These are phyloP conservation scores for Amauroascus verrucosus DNA, from an alignment of 2,329 filamentous ascomycete species.

Conservation along the genomic window DNA sequence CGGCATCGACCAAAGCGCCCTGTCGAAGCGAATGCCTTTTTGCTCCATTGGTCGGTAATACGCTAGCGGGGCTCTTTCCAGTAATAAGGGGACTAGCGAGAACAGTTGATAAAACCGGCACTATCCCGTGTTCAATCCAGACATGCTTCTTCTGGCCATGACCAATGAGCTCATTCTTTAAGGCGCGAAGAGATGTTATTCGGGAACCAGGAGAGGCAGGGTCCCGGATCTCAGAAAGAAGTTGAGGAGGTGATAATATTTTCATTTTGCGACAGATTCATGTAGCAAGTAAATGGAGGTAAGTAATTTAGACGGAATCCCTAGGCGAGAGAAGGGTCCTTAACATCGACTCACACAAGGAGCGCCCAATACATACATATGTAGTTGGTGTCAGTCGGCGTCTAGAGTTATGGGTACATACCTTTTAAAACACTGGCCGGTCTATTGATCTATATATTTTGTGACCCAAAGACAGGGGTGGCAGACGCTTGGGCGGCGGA, in stretches of 20 bases:
- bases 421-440: neutral
- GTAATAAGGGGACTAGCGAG: slow-evolving; percentile 37
- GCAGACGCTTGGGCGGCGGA: neutral
- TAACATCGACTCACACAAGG: neutral
- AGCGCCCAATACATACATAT: too few relatives aligned
- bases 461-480: neutral
- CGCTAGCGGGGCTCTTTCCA: slow-evolving; percentile 24
- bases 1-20: slow-evolving; percentile 47
- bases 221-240: slow-evolving; percentile 48
- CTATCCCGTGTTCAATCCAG: slow-evolving; percentile 60
- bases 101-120: slow-evolving; percentile 43
- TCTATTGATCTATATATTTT: slow-evolving; percentile 1
- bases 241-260: slow-evolving; percentile 43
- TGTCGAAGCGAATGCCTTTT: slow-evolving; percentile 37
- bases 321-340: neutral
- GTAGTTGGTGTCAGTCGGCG: neutral
- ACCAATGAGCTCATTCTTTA: slow-evolving; percentile 87
- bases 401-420: neutral
- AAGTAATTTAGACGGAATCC: neutral
- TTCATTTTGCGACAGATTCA: slow-evolving; percentile 38
- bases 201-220: slow-evolving; percentile 37
- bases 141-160: slow-evolving; percentile 77
- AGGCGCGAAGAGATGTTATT: slow-evolving; percentile 51
- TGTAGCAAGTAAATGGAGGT: neutral
- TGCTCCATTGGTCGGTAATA: slow-evolving; percentile 25